Evolutionary conservation across 2,329 filamentous ascomycete species (phyloP), one percentile per base, ranked within the genome.

Genomic region (Fusarium circinatum): DNA sequence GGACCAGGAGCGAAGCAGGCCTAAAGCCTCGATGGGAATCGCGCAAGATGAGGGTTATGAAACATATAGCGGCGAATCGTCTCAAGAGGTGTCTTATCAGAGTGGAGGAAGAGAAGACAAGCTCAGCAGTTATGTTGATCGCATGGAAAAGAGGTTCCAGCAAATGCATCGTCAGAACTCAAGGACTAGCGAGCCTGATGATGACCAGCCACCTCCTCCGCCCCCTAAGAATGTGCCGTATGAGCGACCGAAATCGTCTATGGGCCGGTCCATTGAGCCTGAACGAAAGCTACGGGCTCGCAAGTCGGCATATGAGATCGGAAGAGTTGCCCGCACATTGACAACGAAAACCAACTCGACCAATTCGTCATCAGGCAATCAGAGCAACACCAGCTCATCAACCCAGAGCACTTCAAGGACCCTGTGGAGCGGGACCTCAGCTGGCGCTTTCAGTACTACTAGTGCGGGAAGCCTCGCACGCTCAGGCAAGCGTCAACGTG

Each of bases 391-490:
- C 74, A 95, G 93, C 73, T 89, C 88, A 45, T 94, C 92, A 73
- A 95, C 93, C 2, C 90, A 93, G 75, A 91, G 90, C 80, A 98
- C 94, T 22, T 91, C 92, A 76, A 90, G 92, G 76, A 98, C 94
- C 78, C 82, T 99, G 48, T 98, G 98, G 96, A 98, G 96, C 81
- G 96, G 96, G 7, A 88, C 90, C 59, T 98, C 96, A 60, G 96
- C 96, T 1, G 92, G 95, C 57, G 96, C 89, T 18, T 94, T 98
- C 82, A 98, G 96, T 81, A 94, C 95, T 57, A 98, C 96, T 22
- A 98, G 96, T 83, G 96, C 96, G 22, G 96, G 95, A 61, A 98
- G 96, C 83, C 90, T 97, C 73, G 95, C 95, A 36, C 90, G 95
- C 70, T 93, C 93, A 78, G 92, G 92, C 78, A 82, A 87, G 75